These are phyloP conservation scores for Penicillium ochrochloron DNA, from an alignment of 495 filamentous ascomycete species.

Conservation along the genomic window DNA sequence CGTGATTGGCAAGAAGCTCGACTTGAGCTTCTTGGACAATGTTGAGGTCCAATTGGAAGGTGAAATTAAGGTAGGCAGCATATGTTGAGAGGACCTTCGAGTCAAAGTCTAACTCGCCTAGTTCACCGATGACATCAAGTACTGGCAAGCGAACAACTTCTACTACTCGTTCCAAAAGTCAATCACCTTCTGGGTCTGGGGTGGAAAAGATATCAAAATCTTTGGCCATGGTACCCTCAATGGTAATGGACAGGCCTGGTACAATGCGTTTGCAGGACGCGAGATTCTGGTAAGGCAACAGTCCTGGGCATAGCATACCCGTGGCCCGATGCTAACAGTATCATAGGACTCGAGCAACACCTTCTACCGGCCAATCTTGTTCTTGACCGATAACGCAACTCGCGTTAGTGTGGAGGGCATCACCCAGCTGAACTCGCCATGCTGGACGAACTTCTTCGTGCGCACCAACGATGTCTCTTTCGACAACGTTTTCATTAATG, in stretches of 20 bases:
- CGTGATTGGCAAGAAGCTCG: conserved; percentile 60
- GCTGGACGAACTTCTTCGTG: conserved; percentile 64
- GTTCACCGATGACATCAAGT: conserved; percentile 62
- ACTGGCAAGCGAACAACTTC: conserved; percentile 63
- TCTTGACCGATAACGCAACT: conserved; percentile 61
- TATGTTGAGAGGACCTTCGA: background rate
- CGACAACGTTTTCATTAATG: conserved; percentile 57
- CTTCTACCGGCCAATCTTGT: conserved; percentile 60
- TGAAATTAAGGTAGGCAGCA: conserved; percentile 46
- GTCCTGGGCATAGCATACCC: background rate
- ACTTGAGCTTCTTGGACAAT: conserved; percentile 59
- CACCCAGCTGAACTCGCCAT: conserved; percentile 60
- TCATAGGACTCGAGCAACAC: conserved; percentile 52
- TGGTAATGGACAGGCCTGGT: conserved; percentile 60
- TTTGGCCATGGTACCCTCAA: conserved; percentile 57
- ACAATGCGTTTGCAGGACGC: conserved; percentile 50
- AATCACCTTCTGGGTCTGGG: conserved; percentile 65
- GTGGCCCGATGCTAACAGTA: background rate
- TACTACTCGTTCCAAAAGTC: conserved; percentile 62
- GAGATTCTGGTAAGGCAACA: conserved; percentile 44
- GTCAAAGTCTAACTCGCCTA: conserved; percentile 17
- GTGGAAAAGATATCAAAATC: conserved; percentile 60
- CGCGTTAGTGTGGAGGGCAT: conserved; percentile 58
- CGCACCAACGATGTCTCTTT: conserved; percentile 57
- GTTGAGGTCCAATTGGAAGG: conserved; percentile 62